phyloP scores from a whole-genome alignment of 352 stramenopile genomes.

The Aphanomyces stellatus region DNA sequence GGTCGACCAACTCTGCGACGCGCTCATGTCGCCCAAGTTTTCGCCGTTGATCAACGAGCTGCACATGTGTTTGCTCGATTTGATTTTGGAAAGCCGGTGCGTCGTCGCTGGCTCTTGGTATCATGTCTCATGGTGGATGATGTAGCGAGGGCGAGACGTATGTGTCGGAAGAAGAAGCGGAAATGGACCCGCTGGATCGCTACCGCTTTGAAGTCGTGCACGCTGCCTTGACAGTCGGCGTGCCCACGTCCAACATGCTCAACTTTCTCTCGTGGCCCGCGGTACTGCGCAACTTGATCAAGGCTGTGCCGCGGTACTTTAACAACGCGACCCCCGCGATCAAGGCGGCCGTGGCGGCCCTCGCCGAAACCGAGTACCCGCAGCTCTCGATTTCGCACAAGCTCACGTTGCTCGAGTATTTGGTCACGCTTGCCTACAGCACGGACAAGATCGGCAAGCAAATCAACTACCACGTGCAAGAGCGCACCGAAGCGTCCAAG shows the following conservation, averaged over 20 bases:
- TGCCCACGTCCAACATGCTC: slow-evolving; percentile 72
- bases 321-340: slow-evolving; percentile 33
- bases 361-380: slow-evolving; percentile 49
- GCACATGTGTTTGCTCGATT: slow-evolving; percentile 77
- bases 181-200: slow-evolving; percentile 70
- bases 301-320: slow-evolving; percentile 60
- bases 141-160: slow-evolving; percentile 75
- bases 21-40: slow-evolving; percentile 33
- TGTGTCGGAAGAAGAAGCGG: slow-evolving; percentile 70
- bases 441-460: slow-evolving; percentile 61
- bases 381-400: slow-evolving; percentile 49
- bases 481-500: slow-evolving; percentile 51
- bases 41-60: slow-evolving; percentile 59
- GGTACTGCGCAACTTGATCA: slow-evolving; percentile 54
- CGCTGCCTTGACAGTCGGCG: slow-evolving; percentile 62
- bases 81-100: slow-evolving; percentile 62
- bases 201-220: slow-evolving; percentile 78
- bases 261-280: slow-evolving; percentile 74
- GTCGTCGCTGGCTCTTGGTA: background rate
- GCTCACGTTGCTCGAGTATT: slow-evolving; percentile 56
- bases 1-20: slow-evolving; percentile 53
- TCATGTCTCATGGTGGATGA: background rate
- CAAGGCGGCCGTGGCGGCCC: slow-evolving; percentile 33
- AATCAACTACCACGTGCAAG: slow-evolving; percentile 47
- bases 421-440: slow-evolving; percentile 43